Evolutionary conservation across 176 grass and related monocot genomes (phyloP), one percentile per base, ranked within the genome.

Genomic region (Hordeum vulgare): DNA sequence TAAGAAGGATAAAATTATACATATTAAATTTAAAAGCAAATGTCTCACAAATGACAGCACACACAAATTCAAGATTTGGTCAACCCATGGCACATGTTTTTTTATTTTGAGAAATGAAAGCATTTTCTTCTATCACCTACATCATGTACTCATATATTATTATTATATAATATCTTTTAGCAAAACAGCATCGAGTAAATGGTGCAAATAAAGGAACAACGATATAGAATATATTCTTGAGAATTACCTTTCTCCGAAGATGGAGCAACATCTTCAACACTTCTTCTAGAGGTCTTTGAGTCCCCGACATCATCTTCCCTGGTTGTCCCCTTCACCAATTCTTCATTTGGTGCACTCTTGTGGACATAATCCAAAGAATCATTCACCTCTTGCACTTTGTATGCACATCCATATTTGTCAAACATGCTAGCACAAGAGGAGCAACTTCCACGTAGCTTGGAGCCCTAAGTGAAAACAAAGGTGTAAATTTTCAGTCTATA

Each of bases 271-370:
- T 84, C 71, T 35, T 90, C 88, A 61, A 56, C 61, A 91, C 70
- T 81, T 69, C 70, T 90, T 44, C 18, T 29, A 71, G 81, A 80
- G 80, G 62, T 56, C 45, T 14, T 97, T 78, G 91, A 94, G 83
- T 63, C 27, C 61, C 13, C 26, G 8, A 6, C 25, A 63, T 63
- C 26, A 17, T 63, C 61, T 63, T 29, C 13, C 1, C 13, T 29
- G 61, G 27, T 3, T 63, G 61, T 74, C 76, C 86, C 88, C 86
- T 93, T 90, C 17, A 36, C 71, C 31, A 86, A 53, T 29, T 49
- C 27, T 29, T 33, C 61, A 31, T 18, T 33, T 9, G 15, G 61
- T 65, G 26, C 28, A 29, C 61, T 33, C 27, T 9, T 65, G 12
- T 6, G 14, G 8, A 33, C 61, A 8, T 8, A 5, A 33, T 15